Conservation (phyloP, 805 yeast species). For the Deakozyma indianensis region DNA sequence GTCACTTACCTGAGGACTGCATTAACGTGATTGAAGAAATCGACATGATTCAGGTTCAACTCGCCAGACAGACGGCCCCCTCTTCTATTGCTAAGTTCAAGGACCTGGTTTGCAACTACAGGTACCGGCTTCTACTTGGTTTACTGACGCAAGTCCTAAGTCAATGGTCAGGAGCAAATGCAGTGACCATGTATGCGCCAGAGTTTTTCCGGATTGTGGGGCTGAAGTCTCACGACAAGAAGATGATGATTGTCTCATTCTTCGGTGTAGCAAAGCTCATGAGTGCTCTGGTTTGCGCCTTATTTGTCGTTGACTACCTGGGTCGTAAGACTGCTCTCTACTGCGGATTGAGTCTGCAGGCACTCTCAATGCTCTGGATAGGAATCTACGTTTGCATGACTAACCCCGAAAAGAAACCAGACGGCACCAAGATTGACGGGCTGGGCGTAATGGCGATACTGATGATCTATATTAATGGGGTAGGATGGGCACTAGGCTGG, state of each 20-base stretch:
- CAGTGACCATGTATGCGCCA: slow-evolving; percentile 43
- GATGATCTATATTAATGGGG: slow-evolving; percentile 34
- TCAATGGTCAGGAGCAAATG: slow-evolving; percentile 48
- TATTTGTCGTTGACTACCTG: slow-evolving; percentile 37
- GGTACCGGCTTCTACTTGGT: slow-evolving; percentile 33
- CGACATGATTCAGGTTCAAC: slow-evolving; percentile 35
- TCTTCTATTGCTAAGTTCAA: slow-evolving; percentile 23
- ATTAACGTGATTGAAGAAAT: slow-evolving; percentile 37
- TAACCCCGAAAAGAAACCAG: slow-evolving; percentile 23
- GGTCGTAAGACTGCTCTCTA: slow-evolving; percentile 39
- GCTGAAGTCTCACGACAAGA: slow-evolving; percentile 24
- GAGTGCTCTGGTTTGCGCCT: slow-evolving; percentile 35
- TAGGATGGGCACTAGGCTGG: slow-evolving; percentile 48
- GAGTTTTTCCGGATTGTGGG: slow-evolving; percentile 36
- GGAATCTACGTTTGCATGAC: slow-evolving; percentile 31
- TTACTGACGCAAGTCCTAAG: slow-evolving; percentile 31
- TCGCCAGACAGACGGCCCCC: slow-evolving; percentile 22
- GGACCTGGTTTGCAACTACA: slow-evolving; percentile 24
- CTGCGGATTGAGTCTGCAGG: slow-evolving; percentile 33
- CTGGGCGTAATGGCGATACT: slow-evolving; percentile 39
- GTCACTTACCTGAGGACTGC: slow-evolving; percentile 32
- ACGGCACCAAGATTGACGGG: slow-evolving; percentile 20
- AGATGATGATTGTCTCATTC: slow-evolving; percentile 34
- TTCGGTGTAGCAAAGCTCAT: slow-evolving; percentile 39
- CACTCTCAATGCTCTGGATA: slow-evolving; percentile 29